These are phyloP conservation scores for Tremella mesenterica DNA, from an alignment of 768 basidiomycete species.

Conservation along the genomic window DNA sequence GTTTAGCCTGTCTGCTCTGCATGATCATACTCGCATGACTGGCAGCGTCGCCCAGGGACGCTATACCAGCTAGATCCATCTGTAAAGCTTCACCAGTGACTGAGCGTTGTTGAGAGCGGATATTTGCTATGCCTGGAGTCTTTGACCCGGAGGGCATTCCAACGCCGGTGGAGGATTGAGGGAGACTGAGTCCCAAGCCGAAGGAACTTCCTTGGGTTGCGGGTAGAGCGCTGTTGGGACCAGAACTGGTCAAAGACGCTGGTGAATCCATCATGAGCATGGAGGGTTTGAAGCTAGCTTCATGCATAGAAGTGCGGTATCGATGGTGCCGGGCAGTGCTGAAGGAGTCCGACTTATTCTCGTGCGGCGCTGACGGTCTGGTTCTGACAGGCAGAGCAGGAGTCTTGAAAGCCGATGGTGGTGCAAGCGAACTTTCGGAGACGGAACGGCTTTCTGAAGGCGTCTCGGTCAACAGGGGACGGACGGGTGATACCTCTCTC, in stretches of 20 bases:
- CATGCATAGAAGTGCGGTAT: conserved; percentile 35
- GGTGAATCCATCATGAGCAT: conserved; percentile 15
- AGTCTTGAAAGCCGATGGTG: conserved; percentile 24
- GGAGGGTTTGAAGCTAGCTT: conserved; percentile 14
- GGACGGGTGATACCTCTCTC: background rate
- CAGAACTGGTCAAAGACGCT: conserved; percentile 4
- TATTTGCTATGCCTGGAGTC: conserved; percentile 2
- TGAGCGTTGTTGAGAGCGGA: conserved; percentile 2
- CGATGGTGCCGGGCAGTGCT: conserved; percentile 16
- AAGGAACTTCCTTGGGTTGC: conserved; percentile 3
- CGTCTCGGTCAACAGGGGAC: background rate
- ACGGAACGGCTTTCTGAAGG: background rate
- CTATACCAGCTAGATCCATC: conserved; percentile 32
- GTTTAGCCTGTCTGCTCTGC: conserved; percentile 46
- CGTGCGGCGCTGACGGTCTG: conserved; percentile 29
- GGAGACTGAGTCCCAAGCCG: conserved; percentile 26
- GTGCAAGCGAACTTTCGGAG: conserved; percentile 11
- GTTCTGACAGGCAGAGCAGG: conserved; percentile 13
- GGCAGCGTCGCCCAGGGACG: conserved; percentile 30
- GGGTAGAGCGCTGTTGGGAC: background rate
- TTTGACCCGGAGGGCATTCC: background rate
- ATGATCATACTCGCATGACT: conserved; percentile 46
- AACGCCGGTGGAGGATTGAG: conserved; percentile 2
- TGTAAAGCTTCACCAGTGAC: conserved; percentile 12
- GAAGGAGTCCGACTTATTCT: conserved; percentile 12